Base-by-base conservation (phyloP, 2,329 filamentous ascomycete genomes). In the Aspergillus uvarum region DNA sequence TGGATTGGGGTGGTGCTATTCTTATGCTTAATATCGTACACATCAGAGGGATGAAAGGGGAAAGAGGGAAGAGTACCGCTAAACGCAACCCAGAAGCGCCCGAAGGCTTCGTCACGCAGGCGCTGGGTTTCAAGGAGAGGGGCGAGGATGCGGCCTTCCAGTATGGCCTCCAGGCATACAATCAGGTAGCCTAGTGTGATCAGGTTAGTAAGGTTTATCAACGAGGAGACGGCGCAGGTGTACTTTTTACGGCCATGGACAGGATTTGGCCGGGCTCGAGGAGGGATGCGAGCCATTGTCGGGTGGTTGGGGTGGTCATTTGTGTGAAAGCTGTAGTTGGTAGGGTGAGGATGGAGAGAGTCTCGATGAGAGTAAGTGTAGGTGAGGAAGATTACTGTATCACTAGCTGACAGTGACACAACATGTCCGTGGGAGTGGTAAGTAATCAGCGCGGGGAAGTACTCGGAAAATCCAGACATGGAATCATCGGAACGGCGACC, bases 21-120 rank as follows among this genome's bases (percentile, higher is more conserved):
- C 11, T 6, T 2, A 35, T 4, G 32, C 26, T 29, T 10, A 29
- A 8, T 6, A 29, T 2, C 5, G 12, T 10, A 16, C 5, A 12
- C 4, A 16, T 16, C n/a, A n/a, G 32, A 5, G 12, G 32, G 6
- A 12, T 16, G 7, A 10, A 29, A n/a, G n/a, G 7, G 26, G 26
- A 29, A 16, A 2, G 32, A 35, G 32, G 26, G 21, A 19, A 22
- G 3, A 12, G 47, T 44, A 77, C 74, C 63, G 11, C 68, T 74
- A 54, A 73, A 73, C n/a, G 72, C 68, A 29, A 76, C 64, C 76
- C 76, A 78, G 64, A 77, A 77, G 14, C 67, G 68, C 12, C 72
- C 71, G 63, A 78, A 78, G 16, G 74, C 70, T 61, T 77, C 74
- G 54, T 76, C 73, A 16, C 74, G 70, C 10, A 78, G 66, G 59